Conservation (phyloP, 306 rosid species). For the Pachyrhizus erosus region DNA sequence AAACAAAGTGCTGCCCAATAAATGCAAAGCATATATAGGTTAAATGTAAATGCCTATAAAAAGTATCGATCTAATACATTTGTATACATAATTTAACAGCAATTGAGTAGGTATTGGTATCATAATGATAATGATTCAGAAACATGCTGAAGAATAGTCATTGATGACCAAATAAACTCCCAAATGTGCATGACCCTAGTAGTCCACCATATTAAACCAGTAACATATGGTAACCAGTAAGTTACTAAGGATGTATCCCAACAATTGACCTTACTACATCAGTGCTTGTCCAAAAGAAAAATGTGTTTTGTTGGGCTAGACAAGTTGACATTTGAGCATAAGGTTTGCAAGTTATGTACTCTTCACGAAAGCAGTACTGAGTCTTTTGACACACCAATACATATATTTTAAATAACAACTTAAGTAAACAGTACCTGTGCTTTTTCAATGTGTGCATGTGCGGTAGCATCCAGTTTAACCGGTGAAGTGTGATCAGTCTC, state of each 20-base stretch:
- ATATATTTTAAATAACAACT: slow-evolving; percentile 30
- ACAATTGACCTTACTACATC: not conserved
- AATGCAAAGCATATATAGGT: slow-evolving; percentile 3
- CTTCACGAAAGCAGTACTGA: slow-evolving; percentile 8
- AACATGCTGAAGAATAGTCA: not conserved
- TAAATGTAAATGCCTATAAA: slow-evolving; percentile 20
- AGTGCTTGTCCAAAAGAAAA: not conserved
- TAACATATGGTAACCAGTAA: not conserved
- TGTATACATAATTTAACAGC: not conserved
- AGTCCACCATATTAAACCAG: not conserved
- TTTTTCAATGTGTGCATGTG: slow-evolving; percentile 80
- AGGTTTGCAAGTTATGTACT: slow-evolving; percentile 13
- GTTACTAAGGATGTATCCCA: not conserved
- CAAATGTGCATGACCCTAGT: not conserved
- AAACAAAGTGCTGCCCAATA: not conserved
- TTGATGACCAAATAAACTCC: slow-evolving; percentile 1
- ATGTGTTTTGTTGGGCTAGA: not conserved
- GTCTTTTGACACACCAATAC: slow-evolving; percentile 17
- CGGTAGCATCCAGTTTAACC: slow-evolving; percentile 79
- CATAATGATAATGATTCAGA: slow-evolving; percentile 6
- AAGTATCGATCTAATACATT: not conserved
- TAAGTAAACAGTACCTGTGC: slow-evolving; percentile 62
- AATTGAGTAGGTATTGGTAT: not conserved
- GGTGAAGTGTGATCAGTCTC: slow-evolving; percentile 58
- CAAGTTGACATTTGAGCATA: not conserved